Evolutionary conservation across 2,329 filamentous ascomycete genomes (phyloP).

Genomic region (Claviceps capensis): DNA sequence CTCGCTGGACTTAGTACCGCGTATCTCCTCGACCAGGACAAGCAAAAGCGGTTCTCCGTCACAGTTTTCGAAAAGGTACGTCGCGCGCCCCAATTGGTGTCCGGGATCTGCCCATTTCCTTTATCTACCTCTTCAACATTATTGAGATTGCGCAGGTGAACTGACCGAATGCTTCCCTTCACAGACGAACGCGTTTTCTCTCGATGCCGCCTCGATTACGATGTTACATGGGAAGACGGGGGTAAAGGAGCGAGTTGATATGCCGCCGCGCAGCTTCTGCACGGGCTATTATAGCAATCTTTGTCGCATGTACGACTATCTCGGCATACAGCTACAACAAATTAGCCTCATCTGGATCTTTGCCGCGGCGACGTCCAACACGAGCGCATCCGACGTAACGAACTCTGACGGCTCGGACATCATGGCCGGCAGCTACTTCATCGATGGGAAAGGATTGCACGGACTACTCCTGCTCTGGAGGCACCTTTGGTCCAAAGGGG

Average conservation of each 20-base stretch:
- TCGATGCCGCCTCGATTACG: slow-evolving; percentile 25
- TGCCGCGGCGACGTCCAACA: slow-evolving; percentile 18
- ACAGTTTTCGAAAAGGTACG: slow-evolving; percentile 25
- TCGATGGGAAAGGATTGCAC: slow-evolving; percentile 41
- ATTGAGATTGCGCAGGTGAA: too few species aligned
- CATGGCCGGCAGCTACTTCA: slow-evolving; percentile 28
- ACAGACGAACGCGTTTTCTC: slow-evolving; percentile 20
- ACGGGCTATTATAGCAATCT: slow-evolving; percentile 40
- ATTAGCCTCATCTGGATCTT: slow-evolving; percentile 41
- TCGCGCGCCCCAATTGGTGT: too few species aligned
- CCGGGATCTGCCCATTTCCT: too few species aligned
- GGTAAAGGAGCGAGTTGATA: slow-evolving; percentile 21
- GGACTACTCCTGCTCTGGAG: slow-evolving; percentile 29
- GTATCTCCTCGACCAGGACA: slow-evolving; percentile 20
- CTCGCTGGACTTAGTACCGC: slow-evolving; percentile 23
- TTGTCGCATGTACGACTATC: slow-evolving; percentile 39
- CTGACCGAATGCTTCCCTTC: not conserved
- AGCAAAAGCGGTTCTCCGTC: slow-evolving; percentile 16
- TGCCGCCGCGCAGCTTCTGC: slow-evolving; percentile 25
- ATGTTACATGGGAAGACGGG: slow-evolving; percentile 18
- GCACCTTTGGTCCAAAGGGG: slow-evolving; percentile 18
- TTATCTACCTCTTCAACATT: too few species aligned
- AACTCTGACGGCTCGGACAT: slow-evolving; percentile 7
- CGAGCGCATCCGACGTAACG: not conserved
- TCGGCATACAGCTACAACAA: slow-evolving; percentile 34